Percentiles rank a stretch among this genome's conserved stretches.
phyloP scores from a whole-genome alignment of 441 rosid species.

The Aleurites moluccanus region DNA sequence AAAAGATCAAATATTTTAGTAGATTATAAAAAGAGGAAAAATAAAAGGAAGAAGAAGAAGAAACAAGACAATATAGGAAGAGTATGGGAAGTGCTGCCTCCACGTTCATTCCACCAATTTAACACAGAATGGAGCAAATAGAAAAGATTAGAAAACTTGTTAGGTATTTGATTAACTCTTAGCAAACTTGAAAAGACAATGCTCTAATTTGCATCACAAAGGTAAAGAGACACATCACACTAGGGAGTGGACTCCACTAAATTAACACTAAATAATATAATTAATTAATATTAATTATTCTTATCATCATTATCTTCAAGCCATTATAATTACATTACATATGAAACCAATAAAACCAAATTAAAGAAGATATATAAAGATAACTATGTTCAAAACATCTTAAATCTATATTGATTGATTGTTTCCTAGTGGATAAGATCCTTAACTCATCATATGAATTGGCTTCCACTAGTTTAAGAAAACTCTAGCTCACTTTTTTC shows the following conservation, averaged over 20 bases:
- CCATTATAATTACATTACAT: not conserved
- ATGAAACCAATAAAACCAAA: not conserved
- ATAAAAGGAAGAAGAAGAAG: too few species aligned
- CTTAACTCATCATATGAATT: conserved; percentile 1
- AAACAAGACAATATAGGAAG: too few species aligned
- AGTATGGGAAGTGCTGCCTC: not conserved
- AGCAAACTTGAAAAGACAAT: not conserved
- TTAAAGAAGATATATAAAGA: not conserved
- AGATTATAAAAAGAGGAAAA: too few species aligned
- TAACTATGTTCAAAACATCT: not conserved
- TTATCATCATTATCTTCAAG: not conserved
- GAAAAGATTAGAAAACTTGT: too few species aligned
- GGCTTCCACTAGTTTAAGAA: not conserved
- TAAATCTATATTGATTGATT: not conserved
- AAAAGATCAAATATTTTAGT: too few species aligned
- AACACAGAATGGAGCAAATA: too few species aligned
- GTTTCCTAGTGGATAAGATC: conserved; percentile 2
- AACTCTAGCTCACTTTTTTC: not conserved
- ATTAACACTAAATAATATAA: not conserved
- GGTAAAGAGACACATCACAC: not conserved
- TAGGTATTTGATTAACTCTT: not conserved
- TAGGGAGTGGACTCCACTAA: not conserved
- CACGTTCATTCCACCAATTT: not conserved
- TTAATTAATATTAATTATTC: not conserved
- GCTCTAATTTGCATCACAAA: too few species aligned